phyloP scores from a whole-genome alignment of 805 yeast species.

The Cyberlindnera lachancei region DNA sequence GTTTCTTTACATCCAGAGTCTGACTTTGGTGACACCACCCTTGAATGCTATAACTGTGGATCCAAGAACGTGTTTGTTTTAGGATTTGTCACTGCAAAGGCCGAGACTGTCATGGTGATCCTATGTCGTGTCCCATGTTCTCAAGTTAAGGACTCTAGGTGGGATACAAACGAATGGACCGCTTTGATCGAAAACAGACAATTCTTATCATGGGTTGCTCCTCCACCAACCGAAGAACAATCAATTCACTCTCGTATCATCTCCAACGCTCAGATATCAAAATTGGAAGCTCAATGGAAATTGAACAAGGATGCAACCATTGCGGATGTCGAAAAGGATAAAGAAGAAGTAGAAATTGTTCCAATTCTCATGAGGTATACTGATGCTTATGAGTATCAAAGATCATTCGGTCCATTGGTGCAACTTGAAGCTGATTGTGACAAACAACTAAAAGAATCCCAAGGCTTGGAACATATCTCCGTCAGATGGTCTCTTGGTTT shows the following conservation, averaged over 20 bases:
- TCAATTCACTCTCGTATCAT: slow-evolving; percentile 47
- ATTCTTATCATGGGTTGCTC: slow-evolving; percentile 76
- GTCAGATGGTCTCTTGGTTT: slow-evolving; percentile 69
- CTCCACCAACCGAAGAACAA: slow-evolving; percentile 60
- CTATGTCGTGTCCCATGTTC: slow-evolving; percentile 88
- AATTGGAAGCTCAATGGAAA: slow-evolving; percentile 79
- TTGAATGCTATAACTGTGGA: slow-evolving; percentile 92
- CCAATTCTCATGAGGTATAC: slow-evolving; percentile 72
- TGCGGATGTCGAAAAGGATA: slow-evolving; percentile 51
- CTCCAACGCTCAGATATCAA: slow-evolving; percentile 55
- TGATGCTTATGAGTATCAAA: slow-evolving; percentile 81
- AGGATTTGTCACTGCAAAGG: slow-evolving; percentile 83
- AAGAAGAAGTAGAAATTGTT: slow-evolving; percentile 46
- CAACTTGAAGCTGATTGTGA: slow-evolving; percentile 79
- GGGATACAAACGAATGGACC: slow-evolving; percentile 90
- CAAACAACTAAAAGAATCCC: slow-evolving; percentile 64
- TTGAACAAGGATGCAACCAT: slow-evolving; percentile 62
- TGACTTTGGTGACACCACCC: slow-evolving; percentile 75
- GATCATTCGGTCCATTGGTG: slow-evolving; percentile 77
- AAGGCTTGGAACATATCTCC: slow-evolving; percentile 62
- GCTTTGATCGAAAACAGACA: slow-evolving; percentile 74
- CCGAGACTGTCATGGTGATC: slow-evolving; percentile 79
- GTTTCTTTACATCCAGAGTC: slow-evolving; percentile 74
- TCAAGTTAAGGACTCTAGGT: slow-evolving; percentile 61
- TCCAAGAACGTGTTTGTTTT: slow-evolving; percentile 68